phyloP scores from a whole-genome alignment of 305 asterid species.

The Fraxinus latifolia region DNA sequence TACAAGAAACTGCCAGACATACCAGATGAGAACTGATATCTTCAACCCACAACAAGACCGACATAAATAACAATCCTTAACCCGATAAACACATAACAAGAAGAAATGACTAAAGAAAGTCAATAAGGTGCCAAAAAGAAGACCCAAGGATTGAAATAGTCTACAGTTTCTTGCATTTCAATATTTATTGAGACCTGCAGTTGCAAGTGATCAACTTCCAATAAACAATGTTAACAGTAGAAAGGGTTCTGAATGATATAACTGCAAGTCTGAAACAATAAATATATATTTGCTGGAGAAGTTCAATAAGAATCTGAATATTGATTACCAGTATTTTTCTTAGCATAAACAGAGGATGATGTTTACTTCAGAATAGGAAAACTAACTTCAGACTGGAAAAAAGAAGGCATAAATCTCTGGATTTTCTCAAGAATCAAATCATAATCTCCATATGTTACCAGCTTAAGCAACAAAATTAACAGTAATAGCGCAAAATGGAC shows the following conservation, averaged over 20 bases:
- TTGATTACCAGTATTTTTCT: neutral
- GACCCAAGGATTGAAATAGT: neutral
- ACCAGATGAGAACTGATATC: neutral
- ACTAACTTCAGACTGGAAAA: neutral
- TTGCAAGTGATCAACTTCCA: neutral
- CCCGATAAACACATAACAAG: neutral
- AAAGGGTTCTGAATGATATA: neutral
- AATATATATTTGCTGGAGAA: neutral
- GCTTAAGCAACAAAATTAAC: slow-evolving; percentile 17
- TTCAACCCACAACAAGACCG: neutral
- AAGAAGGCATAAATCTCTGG: neutral
- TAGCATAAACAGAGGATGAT: neutral
- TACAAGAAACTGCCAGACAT: neutral
- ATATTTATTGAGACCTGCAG: neutral
- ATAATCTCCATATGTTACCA: slow-evolving; percentile 7
- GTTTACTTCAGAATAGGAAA: neutral
- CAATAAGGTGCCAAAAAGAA: neutral
- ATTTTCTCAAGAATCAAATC: neutral
- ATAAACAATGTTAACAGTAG: neutral
- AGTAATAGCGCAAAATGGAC: slow-evolving; percentile 3
- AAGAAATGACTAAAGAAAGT: neutral
- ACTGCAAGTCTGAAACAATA: neutral
- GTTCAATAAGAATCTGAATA: neutral
- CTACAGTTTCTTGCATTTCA: neutral
- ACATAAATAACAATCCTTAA: neutral